Conservation (phyloP, 2,329 filamentous ascomycete genomes). For the Monascus ruber region DNA sequence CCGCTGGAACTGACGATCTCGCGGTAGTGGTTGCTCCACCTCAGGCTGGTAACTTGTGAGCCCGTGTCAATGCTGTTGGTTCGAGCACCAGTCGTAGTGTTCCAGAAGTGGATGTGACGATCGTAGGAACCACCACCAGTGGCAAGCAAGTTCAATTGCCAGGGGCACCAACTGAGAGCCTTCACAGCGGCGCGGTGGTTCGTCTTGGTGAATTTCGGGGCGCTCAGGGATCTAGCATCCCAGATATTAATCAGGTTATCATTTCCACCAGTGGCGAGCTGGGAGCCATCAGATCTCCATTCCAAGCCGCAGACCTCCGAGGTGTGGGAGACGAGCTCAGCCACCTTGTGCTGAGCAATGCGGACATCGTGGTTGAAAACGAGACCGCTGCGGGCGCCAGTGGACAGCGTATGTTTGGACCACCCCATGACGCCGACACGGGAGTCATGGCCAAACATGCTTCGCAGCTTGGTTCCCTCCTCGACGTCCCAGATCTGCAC, state of each 20-base stretch:
- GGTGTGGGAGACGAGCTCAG: slow-evolving; percentile 92
- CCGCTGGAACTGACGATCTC: slow-evolving; percentile 96
- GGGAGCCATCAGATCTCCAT: slow-evolving; percentile 91
- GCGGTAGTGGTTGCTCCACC: slow-evolving; percentile 94
- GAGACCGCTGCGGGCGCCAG: slow-evolving; percentile 83
- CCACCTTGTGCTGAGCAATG: slow-evolving; percentile 93
- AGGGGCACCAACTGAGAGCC: slow-evolving; percentile 96
- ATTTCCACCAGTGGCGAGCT: slow-evolving; percentile 94
- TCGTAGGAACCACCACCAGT: slow-evolving; percentile 95
- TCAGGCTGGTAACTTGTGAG: slow-evolving; percentile 89
- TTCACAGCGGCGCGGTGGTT: slow-evolving; percentile 99
- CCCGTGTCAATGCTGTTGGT: slow-evolving; percentile 99
- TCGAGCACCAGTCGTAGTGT: slow-evolving; percentile 90
- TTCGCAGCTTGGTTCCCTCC: slow-evolving; percentile 87
- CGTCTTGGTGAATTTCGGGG: slow-evolving; percentile 98
- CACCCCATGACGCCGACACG: slow-evolving; percentile 97
- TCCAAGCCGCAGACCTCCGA: slow-evolving; percentile 97
- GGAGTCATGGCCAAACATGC: slow-evolving; percentile 95
- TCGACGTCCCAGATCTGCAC: slow-evolving; percentile 99
- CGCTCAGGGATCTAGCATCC: slow-evolving; percentile 85
- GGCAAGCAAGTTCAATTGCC: slow-evolving; percentile 93
- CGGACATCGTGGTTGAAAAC: slow-evolving; percentile 99
- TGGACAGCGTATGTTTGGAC: slow-evolving; percentile 97
- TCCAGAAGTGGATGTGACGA: slow-evolving; percentile 99
- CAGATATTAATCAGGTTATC: slow-evolving; percentile 99